Evolutionary conservation across 768 basidiomycete species (phyloP).

Genomic region (Tricholoma flavovirens): DNA sequence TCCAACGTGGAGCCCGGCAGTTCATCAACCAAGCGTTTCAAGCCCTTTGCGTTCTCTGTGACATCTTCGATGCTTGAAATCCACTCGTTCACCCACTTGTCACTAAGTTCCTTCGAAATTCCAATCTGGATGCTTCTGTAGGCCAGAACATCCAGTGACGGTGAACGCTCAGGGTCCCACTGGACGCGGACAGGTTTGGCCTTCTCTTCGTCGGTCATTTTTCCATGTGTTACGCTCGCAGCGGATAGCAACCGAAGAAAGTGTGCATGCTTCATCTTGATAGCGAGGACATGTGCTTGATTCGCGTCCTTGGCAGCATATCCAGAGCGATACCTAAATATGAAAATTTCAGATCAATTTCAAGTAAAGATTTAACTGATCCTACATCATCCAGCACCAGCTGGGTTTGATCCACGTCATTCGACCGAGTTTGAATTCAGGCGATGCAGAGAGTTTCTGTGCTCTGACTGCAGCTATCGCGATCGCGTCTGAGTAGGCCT

Average conservation of each 20-base stretch:
- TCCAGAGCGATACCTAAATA: conserved; percentile 11
- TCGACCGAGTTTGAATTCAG: conserved; percentile 9
- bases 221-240: conserved; percentile 9
- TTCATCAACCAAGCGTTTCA: conserved; percentile 6
- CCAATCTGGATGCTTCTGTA: conserved; percentile 15
- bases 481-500: conserved; percentile 12
- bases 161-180: conserved; percentile 13
- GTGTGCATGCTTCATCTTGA: conserved; percentile 14
- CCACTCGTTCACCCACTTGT: conserved; percentile 12
- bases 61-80: conserved; percentile 15
- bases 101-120: conserved; percentile 6
- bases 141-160: conserved; percentile 6
- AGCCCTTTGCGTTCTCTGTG: conserved; percentile 6
- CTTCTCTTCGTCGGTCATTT: conserved; percentile 8
- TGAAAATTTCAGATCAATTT: background rate
- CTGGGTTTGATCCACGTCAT: conserved; percentile 18
- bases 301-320: conserved; percentile 11
- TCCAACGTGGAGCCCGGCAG: background rate
- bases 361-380: background rate
- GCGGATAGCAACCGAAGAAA: conserved; percentile 8
- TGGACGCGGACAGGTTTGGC: conserved; percentile 10
- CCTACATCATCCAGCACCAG: conserved; percentile 18
- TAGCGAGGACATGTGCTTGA: conserved; percentile 12
- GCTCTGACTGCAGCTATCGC: conserved; percentile 9
- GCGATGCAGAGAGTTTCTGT: conserved; percentile 12